A percentile compares a stretch with the other conserved stretches of the same genome.
phyloP scores from a whole-genome alignment of 148 eudicot genomes.

The Cornus controversa region DNA sequence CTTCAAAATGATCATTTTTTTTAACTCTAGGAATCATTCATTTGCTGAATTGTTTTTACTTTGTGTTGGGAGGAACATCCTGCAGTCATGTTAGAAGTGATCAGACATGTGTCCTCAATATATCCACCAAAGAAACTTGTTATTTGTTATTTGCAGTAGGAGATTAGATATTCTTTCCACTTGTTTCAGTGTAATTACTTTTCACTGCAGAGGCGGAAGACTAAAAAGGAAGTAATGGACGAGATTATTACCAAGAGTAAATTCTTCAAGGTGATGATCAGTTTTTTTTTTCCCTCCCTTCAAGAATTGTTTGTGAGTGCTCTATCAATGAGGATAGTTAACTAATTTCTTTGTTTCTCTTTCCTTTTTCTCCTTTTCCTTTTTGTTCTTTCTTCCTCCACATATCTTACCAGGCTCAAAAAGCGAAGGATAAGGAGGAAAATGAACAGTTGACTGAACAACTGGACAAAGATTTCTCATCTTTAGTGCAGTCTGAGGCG shows the following conservation, averaged over 20 bases:
- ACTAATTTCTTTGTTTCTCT: not conserved
- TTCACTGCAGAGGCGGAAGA: slow-evolving; percentile 69
- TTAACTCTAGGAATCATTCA: too few relatives aligned
- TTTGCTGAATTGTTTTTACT: too few relatives aligned
- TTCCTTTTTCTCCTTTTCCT: not conserved
- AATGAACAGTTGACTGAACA: slow-evolving; percentile 62
- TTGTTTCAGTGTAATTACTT: not conserved
- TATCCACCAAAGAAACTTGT: not conserved
- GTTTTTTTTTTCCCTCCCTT: not conserved
- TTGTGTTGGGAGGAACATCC: not conserved
- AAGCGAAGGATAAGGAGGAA: slow-evolving; percentile 90
- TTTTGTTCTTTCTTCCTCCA: not conserved
- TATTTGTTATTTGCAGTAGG: not conserved
- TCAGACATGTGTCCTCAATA: not conserved
- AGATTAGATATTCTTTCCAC: not conserved
- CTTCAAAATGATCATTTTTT: too few relatives aligned
- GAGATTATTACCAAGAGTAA: slow-evolving; percentile 90
- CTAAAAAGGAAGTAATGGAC: slow-evolving; percentile 82
- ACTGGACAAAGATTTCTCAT: slow-evolving; percentile 75
- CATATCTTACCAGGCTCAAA: slow-evolving; percentile 56
- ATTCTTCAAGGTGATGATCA: slow-evolving; percentile 61
- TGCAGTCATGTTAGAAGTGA: not conserved
- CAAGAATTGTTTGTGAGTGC: not conserved
- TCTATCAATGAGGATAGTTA: not conserved
- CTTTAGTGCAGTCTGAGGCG: slow-evolving; percentile 69